Evolutionary conservation across 139 green algal genomes (phyloP), one percentile per base, ranked within the genome.

Genomic region (Micromonas pusilla): DNA sequence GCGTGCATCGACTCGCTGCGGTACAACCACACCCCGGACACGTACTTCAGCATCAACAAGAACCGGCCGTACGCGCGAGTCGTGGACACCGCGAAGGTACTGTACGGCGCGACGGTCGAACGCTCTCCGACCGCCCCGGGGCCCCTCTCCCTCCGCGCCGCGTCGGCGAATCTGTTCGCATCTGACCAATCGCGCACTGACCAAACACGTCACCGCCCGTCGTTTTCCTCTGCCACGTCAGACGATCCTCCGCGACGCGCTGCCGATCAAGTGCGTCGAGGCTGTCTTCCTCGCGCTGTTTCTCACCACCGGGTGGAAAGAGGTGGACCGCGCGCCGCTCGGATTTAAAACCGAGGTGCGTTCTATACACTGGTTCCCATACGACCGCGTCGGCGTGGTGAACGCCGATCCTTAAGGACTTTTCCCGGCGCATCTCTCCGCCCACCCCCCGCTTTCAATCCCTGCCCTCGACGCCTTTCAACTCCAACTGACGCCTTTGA

Each of bases 201-300:
- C n/a, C n/a, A n/a, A n/a, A n/a, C n/a, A n/a, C n/a, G n/a, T n/a
- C 23, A 38, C 19, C 19, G 26, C 19, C n/a, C n/a, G 21, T 72
- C 19, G 26, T 72, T 21, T 72, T 72, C 23, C 31, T 72, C 23
- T 72, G 19, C 52, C n/a, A n/a, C n/a, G n/a, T n/a, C n/a, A 81
- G 66, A 68, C 73, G 23, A 82, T 82, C 54, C 5, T 78, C 28
- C 70, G 78, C 5, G 54, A 78, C 23, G 52, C 45, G 32, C 52
- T 82, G 30, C 79, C 79, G 20, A 83, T 83, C 71, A 79, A 80
- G 71, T 83, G 79, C 72, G 37, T 83, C 6, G 79, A 83, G 79
- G 79, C 79, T 25, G 79, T 83, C 54, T 83, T 83, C 36, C 34
- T 79, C 34, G 79, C 37, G n/a, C 39, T 83, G 23, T 80, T 70